A percentile compares a stretch with the other conserved stretches of the same genome.
These are phyloP conservation scores for Cordyceps cateniannulata DNA, from an alignment of 2,329 filamentous ascomycete genomes.

Conservation along the genomic window DNA sequence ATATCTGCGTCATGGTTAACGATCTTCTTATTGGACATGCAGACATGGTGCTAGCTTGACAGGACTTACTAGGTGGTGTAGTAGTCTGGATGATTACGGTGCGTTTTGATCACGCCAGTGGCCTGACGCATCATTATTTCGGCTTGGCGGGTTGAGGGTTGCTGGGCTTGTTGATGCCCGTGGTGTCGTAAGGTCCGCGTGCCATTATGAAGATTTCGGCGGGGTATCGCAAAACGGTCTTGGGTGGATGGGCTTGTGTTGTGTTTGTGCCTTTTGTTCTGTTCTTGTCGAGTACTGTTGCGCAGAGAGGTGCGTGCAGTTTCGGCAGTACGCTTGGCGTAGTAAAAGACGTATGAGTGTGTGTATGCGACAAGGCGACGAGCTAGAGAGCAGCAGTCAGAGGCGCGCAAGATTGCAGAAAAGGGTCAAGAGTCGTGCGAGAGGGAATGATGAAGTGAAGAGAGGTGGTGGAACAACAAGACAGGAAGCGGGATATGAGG, in stretches of 20 bases:
- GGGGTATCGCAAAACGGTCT: neutral
- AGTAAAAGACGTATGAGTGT: neutral
- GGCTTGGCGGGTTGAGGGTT: constrained; percentile 12
- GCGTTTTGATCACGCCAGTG: neutral
- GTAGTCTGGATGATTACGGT: neutral
- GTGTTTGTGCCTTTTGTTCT: neutral
- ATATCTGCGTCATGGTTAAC: constrained; percentile 1
- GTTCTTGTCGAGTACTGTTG: neutral
- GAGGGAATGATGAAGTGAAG: neutral
- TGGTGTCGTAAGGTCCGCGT: constrained; percentile 14
- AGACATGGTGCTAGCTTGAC: neutral
- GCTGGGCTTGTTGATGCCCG: constrained; percentile 13
- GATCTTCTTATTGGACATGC: neutral
- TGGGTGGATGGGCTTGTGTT: neutral
- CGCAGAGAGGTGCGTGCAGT: neutral
- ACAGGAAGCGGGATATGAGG: constrained; percentile 4
- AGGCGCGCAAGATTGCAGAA: neutral
- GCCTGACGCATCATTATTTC: neutral
- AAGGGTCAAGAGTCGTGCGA: neutral
- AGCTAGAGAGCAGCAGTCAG: constrained; percentile 2
- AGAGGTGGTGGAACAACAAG: neutral
- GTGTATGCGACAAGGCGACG: neutral
- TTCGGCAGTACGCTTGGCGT: neutral
- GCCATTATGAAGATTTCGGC: constrained; percentile 3
- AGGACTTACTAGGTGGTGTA: constrained; percentile 1